Percentiles rank a stretch among this genome's conserved stretches.
phyloP scores from a whole-genome alignment of 768 basidiomycete species.

The Serpula lacrymans region DNA sequence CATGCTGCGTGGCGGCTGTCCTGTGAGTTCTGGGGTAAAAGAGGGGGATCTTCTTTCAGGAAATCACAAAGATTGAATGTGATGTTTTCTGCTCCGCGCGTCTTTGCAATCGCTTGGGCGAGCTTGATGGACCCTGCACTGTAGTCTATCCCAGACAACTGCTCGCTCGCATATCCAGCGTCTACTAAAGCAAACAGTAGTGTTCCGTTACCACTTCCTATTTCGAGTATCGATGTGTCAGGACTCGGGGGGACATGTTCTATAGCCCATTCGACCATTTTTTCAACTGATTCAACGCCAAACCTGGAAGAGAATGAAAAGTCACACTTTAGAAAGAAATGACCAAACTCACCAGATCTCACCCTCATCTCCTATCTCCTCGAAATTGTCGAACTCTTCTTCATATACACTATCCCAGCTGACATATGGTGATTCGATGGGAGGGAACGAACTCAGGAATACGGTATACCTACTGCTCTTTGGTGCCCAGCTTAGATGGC shows the following conservation, averaged over 20 bases:
- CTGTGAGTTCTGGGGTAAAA: constrained; percentile 12
- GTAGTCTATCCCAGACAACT: constrained; percentile 72
- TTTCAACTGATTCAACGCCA: constrained; percentile 68
- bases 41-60: constrained; percentile 48
- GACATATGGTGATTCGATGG: constrained; percentile 3
- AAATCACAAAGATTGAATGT: constrained; percentile 65
- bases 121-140: constrained; percentile 68
- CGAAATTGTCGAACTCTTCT: constrained; percentile 66
- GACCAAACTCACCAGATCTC: constrained; percentile 65
- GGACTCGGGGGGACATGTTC: constrained; percentile 48
- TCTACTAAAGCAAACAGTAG: constrained; percentile 69
- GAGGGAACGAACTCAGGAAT: too few relatives aligned
- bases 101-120: constrained; percentile 51
- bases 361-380: constrained; percentile 79
- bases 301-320: constrained; percentile 51
- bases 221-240: constrained; percentile 60
- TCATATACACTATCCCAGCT: constrained; percentile 83
- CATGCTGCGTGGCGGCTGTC: constrained; percentile 33
- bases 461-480: constrained; percentile 78
- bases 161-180: constrained; percentile 54
- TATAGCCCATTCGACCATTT: constrained; percentile 75
- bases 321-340: not conserved
- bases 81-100: constrained; percentile 39
- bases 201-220: constrained; percentile 80
- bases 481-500: constrained; percentile 76